Base-by-base conservation (phyloP, 306 rosid species). In the Casuarina equisetifolia region DNA sequence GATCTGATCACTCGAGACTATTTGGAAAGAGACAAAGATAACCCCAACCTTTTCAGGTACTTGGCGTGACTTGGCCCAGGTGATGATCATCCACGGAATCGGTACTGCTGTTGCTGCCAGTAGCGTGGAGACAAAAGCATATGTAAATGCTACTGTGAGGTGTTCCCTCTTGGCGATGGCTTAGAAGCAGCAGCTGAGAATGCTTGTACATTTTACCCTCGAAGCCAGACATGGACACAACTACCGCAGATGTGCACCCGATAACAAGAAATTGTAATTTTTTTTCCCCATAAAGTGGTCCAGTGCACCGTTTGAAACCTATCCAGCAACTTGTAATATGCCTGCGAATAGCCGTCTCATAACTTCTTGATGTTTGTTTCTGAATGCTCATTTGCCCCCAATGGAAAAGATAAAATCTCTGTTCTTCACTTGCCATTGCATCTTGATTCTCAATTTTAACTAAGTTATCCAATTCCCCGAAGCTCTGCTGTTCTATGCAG, bases 1-100 rank as follows among this genome's bases (percentile, higher is more conserved):
- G 98, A 94, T 81, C 89, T 94, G 82, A 94, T 94, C 87, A 89
- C 98, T 53, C 92, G 97, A 48, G 98, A 94, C 86, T 94, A 94
- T 86, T 80, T 94, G 73, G 98, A 94, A 83, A 88, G 98, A 88
- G 98, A 94, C 86, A 94, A 89, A 82, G 98, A 94, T 13, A 92
- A 92, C 82, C 84, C 92, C 1, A 94, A 90, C 81, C 52, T 86
- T 87, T 94, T 89, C 79, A 90, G 85, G 91, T 94, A 94, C 91
- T 73, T 94, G 87, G 98, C 98, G 25, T 94, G 91, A 94, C 72
- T 73, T 19, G 71, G 48, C 74, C 62, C 50, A 38, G 70, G 36
- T 61, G 79, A 79, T 69, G 50, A 46, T 58, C 80, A 52, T 52
- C 45, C 72, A 45, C 77, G 48, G 82, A 71, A 72, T 71, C 53